Evolutionary conservation across 108 stramenopile genomes (phyloP).

Genomic region (Chaetoceros muelleri): DNA sequence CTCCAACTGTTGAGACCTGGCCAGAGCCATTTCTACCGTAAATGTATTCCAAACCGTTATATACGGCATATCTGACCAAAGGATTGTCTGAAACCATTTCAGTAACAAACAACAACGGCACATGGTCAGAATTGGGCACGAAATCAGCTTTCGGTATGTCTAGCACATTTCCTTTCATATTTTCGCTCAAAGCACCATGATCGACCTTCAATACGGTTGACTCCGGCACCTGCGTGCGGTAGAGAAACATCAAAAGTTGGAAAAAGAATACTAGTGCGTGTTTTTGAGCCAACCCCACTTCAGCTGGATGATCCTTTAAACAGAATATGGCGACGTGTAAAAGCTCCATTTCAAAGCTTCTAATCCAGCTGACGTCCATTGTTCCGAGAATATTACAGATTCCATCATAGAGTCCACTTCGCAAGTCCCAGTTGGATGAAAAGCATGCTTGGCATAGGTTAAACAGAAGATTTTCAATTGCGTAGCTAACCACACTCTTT

Average conservation of each 20-base stretch:
- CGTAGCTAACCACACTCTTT: constrained; percentile 4
- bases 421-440: constrained; percentile 35
- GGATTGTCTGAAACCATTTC: constrained; percentile 62
- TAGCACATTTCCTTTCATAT: not conserved
- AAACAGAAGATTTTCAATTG: constrained; percentile 45
- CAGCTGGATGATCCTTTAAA: constrained; percentile 59
- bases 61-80: constrained; percentile 51
- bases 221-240: constrained; percentile 18
- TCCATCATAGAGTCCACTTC: constrained; percentile 27
- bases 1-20: constrained; percentile 2
- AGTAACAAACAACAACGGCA: constrained; percentile 37
- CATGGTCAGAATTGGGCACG: constrained; percentile 14
- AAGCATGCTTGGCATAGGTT: constrained; percentile 32
- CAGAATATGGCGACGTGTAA: constrained; percentile 57
- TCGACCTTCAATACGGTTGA: not conserved
- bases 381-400: constrained; percentile 28
- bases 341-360: constrained; percentile 54
- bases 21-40: constrained; percentile 7
- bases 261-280: constrained; percentile 51
- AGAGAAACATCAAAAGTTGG: constrained; percentile 33
- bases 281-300: constrained; percentile 38
- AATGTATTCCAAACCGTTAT: constrained; percentile 32
- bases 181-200: not conserved
- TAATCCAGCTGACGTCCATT: constrained; percentile 40
- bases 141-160: not conserved